These are phyloP conservation scores for Dissophora ornata DNA, from an alignment of 192 early-diverging fungal species.

Conservation along the genomic window DNA sequence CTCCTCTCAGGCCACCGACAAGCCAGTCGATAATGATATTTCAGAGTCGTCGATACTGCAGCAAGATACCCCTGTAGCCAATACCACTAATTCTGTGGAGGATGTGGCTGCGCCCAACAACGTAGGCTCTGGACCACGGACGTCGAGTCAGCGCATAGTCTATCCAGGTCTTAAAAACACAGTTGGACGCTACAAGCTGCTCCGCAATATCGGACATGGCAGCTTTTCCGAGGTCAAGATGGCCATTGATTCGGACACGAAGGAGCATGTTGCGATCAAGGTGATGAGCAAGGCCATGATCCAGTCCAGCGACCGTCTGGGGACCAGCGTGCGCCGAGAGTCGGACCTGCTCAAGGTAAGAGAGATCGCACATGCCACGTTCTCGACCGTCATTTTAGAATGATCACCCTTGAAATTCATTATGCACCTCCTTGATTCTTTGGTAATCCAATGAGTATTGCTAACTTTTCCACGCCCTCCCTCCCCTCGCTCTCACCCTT, in stretches of 20 bases:
- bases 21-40: conserved; percentile 12
- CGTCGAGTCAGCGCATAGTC: conserved; percentile 26
- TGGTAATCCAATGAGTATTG: conserved; percentile 7
- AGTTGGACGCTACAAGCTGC: conserved; percentile 39
- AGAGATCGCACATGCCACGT: background rate
- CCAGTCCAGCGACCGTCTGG: conserved; percentile 54
- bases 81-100: background rate
- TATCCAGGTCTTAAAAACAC: conserved; percentile 54
- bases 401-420: background rate
- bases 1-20: conserved; percentile 11
- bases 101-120: conserved; percentile 1
- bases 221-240: conserved; percentile 72
- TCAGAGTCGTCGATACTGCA: conserved; percentile 9
- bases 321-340: conserved; percentile 53
- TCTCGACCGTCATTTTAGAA: too few species aligned
- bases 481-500: background rate
- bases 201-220: conserved; percentile 63
- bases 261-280: conserved; percentile 67
- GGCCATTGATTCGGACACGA: conserved; percentile 59
- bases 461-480: conserved; percentile 7
- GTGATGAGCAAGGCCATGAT: conserved; percentile 61
- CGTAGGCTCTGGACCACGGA: background rate
- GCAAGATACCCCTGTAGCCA: background rate
- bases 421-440: conserved; percentile 11
- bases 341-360: conserved; percentile 58